phyloP scores from a whole-genome alignment of 2,329 filamentous ascomycete genomes.

The Chaetomium sp. region DNA sequence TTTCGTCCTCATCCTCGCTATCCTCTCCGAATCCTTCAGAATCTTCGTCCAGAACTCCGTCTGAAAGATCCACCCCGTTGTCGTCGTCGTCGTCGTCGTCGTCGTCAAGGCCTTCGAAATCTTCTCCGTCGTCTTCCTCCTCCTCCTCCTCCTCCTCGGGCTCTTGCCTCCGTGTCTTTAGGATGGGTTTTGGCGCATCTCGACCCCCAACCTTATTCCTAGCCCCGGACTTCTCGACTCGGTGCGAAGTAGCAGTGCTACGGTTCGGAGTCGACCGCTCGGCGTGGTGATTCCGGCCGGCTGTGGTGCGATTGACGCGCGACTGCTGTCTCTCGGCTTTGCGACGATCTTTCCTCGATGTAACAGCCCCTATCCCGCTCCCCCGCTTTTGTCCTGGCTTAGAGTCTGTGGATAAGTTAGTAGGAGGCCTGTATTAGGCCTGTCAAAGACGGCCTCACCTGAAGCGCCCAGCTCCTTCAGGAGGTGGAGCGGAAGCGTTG shows the following conservation, averaged over 20 bases:
- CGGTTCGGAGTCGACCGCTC: constrained; percentile 18
- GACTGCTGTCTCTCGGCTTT: constrained; percentile 66
- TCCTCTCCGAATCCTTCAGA: constrained; percentile 30
- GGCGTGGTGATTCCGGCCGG: constrained; percentile 24
- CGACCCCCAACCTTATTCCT: constrained; percentile 8
- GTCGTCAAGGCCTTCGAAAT: constrained; percentile 12
- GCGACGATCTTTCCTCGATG: constrained; percentile 64
- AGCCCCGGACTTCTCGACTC: constrained; percentile 1
- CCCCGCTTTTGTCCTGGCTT: constrained; percentile 21
- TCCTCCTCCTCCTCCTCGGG: constrained; percentile 26
- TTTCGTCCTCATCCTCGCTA: constrained; percentile 39
- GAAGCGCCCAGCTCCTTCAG: constrained; percentile 47
- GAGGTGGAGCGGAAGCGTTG: constrained; percentile 48
- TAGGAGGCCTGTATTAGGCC: neutral
- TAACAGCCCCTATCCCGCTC: constrained; percentile 18
- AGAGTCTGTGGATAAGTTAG: constrained; percentile 41
- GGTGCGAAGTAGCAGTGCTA: constrained; percentile 5
- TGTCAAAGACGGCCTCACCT: constrained; percentile 23
- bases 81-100: constrained; percentile 23
- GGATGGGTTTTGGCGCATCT: constrained; percentile 17
- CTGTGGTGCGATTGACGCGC: constrained; percentile 48
- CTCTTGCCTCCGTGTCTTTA: constrained; percentile 25
- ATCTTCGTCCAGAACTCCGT: constrained; percentile 27
- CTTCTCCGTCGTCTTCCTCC: constrained; percentile 12
- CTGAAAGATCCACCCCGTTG: constrained; percentile 4